phyloP scores from a whole-genome alignment of 345 rosid species.

The Boechera stricta region DNA sequence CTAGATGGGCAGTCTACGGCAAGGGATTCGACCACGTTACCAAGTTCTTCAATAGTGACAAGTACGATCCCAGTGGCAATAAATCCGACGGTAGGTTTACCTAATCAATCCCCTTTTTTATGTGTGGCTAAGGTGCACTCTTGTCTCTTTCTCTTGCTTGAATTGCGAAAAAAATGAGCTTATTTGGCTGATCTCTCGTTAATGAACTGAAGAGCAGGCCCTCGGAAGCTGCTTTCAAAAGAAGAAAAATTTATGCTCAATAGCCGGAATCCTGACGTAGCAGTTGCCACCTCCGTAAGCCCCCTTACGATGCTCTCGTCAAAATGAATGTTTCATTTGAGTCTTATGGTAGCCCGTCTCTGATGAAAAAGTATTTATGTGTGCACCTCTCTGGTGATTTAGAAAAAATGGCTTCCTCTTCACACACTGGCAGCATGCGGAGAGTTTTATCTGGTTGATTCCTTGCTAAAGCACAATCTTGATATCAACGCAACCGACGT shows the following conservation, averaged over 20 bases:
- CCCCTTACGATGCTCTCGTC: not conserved
- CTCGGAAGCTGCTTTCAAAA: conserved; percentile 68
- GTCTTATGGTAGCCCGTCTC: not conserved
- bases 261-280: conserved; percentile 69
- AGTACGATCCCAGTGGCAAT: conserved; percentile 61
- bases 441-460: conserved; percentile 75
- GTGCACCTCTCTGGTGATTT: conserved; percentile 8
- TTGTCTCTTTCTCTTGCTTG: conserved; percentile 5
- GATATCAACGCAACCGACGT: conserved; percentile 79
- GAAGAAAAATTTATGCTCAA: conserved; percentile 86
- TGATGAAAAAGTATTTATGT: not conserved
- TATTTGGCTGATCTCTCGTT: conserved; percentile 19
- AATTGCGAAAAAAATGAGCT: not conserved
- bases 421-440: conserved; percentile 93
- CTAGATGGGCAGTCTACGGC: conserved; percentile 95
- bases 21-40: conserved; percentile 81
- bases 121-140: conserved; percentile 1
- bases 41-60: conserved; percentile 63
- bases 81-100: conserved; percentile 59
- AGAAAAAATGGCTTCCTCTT: conserved; percentile 84
- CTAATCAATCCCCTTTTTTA: not conserved
- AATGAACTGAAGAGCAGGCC: conserved; percentile 45
- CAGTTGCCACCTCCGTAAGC: conserved; percentile 82
- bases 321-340: not conserved
- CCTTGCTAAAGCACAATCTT: conserved; percentile 76